These are phyloP conservation scores for Atalantia buxifolia DNA, from an alignment of 345 rosid genomes.

Conservation along the genomic window DNA sequence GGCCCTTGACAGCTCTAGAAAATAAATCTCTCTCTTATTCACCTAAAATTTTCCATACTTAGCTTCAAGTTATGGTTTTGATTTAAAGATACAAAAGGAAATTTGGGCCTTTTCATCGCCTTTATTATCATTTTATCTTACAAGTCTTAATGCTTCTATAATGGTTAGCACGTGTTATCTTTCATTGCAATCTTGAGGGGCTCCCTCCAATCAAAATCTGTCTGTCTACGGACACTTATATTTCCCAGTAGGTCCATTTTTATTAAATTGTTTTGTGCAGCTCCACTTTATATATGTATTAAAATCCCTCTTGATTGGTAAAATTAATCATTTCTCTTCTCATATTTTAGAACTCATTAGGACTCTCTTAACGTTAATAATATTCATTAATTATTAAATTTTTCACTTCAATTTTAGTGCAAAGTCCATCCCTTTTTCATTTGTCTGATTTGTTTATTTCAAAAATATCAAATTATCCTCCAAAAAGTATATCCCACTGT, in stretches of 20 bases:
- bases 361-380: background rate
- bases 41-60: conserved; percentile 14
- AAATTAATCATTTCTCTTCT: background rate
- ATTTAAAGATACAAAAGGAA: conserved; percentile 47
- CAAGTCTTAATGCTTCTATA: conserved; percentile 22
- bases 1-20: conserved; percentile 36
- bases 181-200: conserved; percentile 7
- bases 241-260: conserved; percentile 23
- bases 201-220: conserved; percentile 21
- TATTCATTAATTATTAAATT: too few relatives aligned
- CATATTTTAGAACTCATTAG: too few relatives aligned
- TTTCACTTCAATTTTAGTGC: too few relatives aligned
- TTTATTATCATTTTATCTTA: conserved; percentile 23
- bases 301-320: background rate
- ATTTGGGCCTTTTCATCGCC: conserved; percentile 30
- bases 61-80: conserved; percentile 51
- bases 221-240: conserved; percentile 13
- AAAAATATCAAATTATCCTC: too few relatives aligned
- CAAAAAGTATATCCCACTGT: too few relatives aligned
- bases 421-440: too few relatives aligned
- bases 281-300: conserved; percentile 9
- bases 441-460: too few relatives aligned
- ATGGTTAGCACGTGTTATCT: conserved; percentile 36
- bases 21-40: background rate
- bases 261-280: conserved; percentile 1